Evolutionary conservation across 2,329 filamentous ascomycete species (phyloP), one percentile per base, ranked within the genome.

Genomic region (Xylaria sp.): DNA sequence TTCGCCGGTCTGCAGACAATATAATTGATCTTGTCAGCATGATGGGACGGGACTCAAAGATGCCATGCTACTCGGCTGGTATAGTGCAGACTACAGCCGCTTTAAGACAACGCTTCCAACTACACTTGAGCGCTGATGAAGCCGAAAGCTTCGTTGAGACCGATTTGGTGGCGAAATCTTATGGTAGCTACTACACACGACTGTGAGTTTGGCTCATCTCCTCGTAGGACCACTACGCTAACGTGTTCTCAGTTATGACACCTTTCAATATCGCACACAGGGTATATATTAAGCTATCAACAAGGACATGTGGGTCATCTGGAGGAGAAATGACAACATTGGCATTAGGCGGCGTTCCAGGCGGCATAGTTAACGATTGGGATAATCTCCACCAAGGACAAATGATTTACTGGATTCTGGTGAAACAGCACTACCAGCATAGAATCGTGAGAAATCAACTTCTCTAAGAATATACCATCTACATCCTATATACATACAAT

Each of bases 191-290:
- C 82, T 95, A 94, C 80, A 95, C 93, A 78, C 88, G 92, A 83
- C 87, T 94, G 90, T 94, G 83, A 85, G 91, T 66, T 66, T 57
- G 3, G 41, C 44, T 54, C 25, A 12, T 25, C 51, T 34, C 63
- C 20, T 23, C 15, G 10, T 52, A 25, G 13, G 12, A 25, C 9
- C 18, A 23, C 15, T 3, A 13, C 37, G 34, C 68, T 73, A 63
- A 73, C 57, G 15, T 20, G 10, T 51, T 34, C 2, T 51, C 60
- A 93, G 91, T 81, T 94, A 94, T 77, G 92, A 94, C 81, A 93
- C 92, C 71, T 95, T 94, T 83, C 92, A 95, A 83, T 95, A 95
- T 82, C 89, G 93, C 77, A 94, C 93, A 44, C 92, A 95, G 81
- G 93, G 92, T 74, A 95, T 95, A 81, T 95, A 95, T 81, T 95